Evolutionary conservation across 2,329 filamentous ascomycete genomes (phyloP).

Genomic region (Epichloe bromicola): DNA sequence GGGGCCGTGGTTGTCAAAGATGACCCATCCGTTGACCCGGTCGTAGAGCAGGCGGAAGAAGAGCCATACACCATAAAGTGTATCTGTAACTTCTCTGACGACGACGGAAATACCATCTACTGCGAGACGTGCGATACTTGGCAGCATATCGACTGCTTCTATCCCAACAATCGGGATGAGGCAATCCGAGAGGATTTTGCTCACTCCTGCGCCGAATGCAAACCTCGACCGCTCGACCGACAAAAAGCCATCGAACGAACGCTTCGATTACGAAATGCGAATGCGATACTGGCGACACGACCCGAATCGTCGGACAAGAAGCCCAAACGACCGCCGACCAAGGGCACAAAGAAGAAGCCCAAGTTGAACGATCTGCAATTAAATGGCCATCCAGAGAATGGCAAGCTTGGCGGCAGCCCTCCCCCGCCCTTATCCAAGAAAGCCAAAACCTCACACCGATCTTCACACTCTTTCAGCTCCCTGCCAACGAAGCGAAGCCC

Average conservation of each 20-base stretch:
- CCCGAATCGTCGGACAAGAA: conserved; percentile 50
- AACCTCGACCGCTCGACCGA: conserved; percentile 60
- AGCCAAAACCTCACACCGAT: conserved; percentile 66
- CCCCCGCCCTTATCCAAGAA: conserved; percentile 57
- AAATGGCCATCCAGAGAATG: conserved; percentile 41
- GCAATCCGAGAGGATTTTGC: conserved; percentile 58
- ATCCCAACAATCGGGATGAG: conserved; percentile 59
- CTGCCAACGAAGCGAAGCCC: conserved; percentile 52
- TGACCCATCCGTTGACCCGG: conserved; percentile 24
- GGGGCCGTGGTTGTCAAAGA: conserved; percentile 22
- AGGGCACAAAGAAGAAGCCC: conserved; percentile 78
- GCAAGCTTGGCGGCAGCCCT: conserved; percentile 31
- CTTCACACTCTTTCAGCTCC: conserved; percentile 64
- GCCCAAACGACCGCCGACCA: conserved; percentile 59
- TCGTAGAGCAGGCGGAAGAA: conserved; percentile 47
- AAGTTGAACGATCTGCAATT: conserved; percentile 56
- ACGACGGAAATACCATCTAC: conserved; percentile 95
- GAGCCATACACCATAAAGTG: conserved; percentile 94
- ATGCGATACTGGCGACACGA: conserved; percentile 16
- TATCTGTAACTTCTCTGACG: conserved; percentile 85
- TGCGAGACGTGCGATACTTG: conserved; percentile 94
- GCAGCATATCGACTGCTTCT: conserved; percentile 98
- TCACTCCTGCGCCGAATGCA: conserved; percentile 84
- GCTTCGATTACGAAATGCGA: conserved; percentile 43
- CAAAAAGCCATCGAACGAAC: conserved; percentile 60